Evolutionary conservation across 2,329 filamentous ascomycete genomes (phyloP), one percentile per base, ranked within the genome.

Genomic region (Cladosporium halotolerans): DNA sequence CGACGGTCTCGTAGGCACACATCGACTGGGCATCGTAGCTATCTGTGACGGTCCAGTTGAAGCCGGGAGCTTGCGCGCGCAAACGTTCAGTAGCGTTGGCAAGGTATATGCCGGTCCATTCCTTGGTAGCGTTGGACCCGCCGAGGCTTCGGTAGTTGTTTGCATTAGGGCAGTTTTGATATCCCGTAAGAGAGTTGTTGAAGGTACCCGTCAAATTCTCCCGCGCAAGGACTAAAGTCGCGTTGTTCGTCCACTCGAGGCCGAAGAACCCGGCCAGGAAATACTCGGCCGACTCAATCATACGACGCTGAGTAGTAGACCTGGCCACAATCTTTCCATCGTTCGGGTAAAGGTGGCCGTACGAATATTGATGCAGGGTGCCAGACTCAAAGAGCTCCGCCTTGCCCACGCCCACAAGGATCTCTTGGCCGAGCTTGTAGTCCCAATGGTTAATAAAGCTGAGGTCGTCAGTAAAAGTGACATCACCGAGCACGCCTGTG

Each of bases 221-320:
- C 39, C 89, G 86, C 9, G 86, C 83, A 11, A 86, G 75, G 61
- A 88, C 82, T 23, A 66, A 51, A 7, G 62, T 64, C n/a, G 62
- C 64, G 33, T 66, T 66, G n/a, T 56, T 77, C 1, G 82, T 77
- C 86, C 86, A 90, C 44, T 85, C 79, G 0, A 89, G 76, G 0
- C 86, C 86, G 63, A 90, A 90, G 72, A 90, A 90, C 0, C 87
- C 87, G 5, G 86, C 84, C 64, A 89, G 72, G 69, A 89, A 90
- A 68, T 90, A 86, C 68, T 90, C 86, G 3, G 86, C 86, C 38
- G 79, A 85, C 66, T 89, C 84, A 18, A 86, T 73, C 86, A 90
- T 90, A 19, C 87, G 81, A 64, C 88, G 82, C 66, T 90, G 85
- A 1, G 86, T 88, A 1, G 86, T 89, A 1, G 85, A 88, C 28